Evolutionary conservation across 352 stramenopile genomes (phyloP).

Genomic region (Phytopythium vexans): DNA sequence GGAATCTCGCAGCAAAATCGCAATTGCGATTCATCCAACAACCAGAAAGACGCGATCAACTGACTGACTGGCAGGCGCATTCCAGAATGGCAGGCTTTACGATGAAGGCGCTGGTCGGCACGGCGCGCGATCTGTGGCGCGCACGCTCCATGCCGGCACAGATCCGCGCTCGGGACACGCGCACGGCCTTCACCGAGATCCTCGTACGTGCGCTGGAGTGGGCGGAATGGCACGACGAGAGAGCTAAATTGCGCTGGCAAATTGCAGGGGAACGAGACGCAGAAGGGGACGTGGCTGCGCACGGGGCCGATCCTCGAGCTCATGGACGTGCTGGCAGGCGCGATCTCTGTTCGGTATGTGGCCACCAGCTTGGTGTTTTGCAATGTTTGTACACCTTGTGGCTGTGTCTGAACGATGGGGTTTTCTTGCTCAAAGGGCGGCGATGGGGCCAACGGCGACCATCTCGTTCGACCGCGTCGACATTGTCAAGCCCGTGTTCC

Average conservation of each 20-base stretch:
- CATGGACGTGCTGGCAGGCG: slow-evolving; percentile 51
- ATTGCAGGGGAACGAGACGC: slow-evolving; percentile 42
- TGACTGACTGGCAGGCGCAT: too few species aligned
- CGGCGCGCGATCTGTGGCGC: slow-evolving; percentile 38
- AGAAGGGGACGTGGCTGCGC: slow-evolving; percentile 39
- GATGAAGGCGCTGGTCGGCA: slow-evolving; percentile 41
- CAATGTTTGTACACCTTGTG: background rate
- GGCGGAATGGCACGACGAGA: background rate
- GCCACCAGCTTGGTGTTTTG: background rate
- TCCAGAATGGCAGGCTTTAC: slow-evolving; percentile 12
- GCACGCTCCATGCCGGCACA: slow-evolving; percentile 38
- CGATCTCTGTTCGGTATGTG: slow-evolving; percentile 28
- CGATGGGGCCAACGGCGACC: slow-evolving; percentile 33
- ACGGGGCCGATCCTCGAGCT: slow-evolving; percentile 49
- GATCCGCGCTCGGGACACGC: slow-evolving; percentile 47
- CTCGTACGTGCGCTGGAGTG: slow-evolving; percentile 25
- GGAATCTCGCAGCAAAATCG: too few species aligned
- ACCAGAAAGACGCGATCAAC: too few species aligned
- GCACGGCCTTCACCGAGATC: slow-evolving; percentile 52
- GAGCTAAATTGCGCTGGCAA: background rate
- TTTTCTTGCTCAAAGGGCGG: slow-evolving; percentile 11
- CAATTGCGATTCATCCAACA: too few species aligned
- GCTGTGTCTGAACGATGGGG: background rate
- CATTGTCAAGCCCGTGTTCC: slow-evolving; percentile 47
- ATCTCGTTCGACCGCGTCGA: slow-evolving; percentile 63